Percentiles rank a stretch among this genome's conserved stretches.
Conservation (phyloP, 2,329 filamentous ascomycete genomes). For the Diaporthe sp. region DNA sequence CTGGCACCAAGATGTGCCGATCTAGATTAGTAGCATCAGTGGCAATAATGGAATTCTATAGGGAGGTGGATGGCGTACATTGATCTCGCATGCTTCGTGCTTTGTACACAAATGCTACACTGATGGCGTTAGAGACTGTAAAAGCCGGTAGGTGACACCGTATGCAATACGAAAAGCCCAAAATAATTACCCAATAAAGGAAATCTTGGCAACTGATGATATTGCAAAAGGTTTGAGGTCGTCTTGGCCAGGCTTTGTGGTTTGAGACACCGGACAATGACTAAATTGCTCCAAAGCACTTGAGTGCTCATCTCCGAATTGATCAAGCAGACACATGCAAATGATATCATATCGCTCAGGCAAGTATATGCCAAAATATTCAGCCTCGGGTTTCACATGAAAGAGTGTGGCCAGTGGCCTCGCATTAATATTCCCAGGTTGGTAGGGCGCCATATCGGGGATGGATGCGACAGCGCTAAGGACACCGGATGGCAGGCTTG, state of each 20-base stretch:
- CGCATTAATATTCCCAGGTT: slow-evolving; percentile 14
- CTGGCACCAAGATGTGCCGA: no score
- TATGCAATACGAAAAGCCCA: background rate
- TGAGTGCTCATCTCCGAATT: background rate
- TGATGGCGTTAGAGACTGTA: no score
- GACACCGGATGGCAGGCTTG: slow-evolving; percentile 12
- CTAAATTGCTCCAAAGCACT: background rate
- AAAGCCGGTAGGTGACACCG: no score
- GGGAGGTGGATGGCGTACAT: no score
- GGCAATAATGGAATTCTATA: no score
- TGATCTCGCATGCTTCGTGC: no score
- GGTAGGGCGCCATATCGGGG: background rate
- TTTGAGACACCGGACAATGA: background rate
- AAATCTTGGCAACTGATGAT: background rate
- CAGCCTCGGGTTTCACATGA: slow-evolving; percentile 7
- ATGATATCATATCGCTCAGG: background rate
- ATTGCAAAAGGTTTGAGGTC: background rate
- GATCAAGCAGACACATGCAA: background rate
- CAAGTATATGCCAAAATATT: no score
- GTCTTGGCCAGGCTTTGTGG: background rate
- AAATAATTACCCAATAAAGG: background rate
- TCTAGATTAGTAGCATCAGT: no score
- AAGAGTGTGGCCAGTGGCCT: background rate
- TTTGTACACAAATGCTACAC: no score
- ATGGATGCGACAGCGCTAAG: background rate